phyloP scores from a whole-genome alignment of 2,329 filamentous ascomycete species.

The Botryosphaeria dothidea region DNA sequence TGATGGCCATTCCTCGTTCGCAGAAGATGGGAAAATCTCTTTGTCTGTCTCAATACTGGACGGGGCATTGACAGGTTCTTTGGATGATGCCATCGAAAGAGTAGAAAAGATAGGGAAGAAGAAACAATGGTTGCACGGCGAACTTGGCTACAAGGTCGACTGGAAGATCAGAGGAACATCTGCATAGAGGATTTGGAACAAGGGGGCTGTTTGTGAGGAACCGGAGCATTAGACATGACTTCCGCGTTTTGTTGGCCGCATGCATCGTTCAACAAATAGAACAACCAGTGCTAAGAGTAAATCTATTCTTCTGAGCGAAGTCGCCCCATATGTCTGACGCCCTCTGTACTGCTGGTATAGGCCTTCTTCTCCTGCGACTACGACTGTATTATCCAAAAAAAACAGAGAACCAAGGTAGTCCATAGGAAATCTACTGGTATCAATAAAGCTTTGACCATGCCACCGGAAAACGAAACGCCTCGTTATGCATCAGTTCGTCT shows the following conservation, averaged over 20 bases:
- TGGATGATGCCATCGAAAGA: slow-evolving; percentile 31
- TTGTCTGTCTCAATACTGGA: slow-evolving; percentile 33
- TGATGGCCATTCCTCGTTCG: slow-evolving; percentile 16
- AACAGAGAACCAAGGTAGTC: neutral
- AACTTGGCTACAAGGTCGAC: neutral
- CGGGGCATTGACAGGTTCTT: slow-evolving; percentile 30
- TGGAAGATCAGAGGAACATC: neutral
- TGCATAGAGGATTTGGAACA: neutral
- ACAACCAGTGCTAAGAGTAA: neutral
- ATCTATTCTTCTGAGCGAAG: neutral
- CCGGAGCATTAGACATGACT: neutral
- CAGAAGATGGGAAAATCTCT: slow-evolving; percentile 9
- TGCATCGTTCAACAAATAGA: neutral
- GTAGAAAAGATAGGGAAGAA: slow-evolving; percentile 42
- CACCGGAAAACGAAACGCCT: neutral
- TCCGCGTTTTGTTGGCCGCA: neutral
- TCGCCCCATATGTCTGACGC: neutral
- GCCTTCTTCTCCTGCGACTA: neutral
- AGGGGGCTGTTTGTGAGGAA: neutral
- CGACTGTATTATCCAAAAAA: neutral
- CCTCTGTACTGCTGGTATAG: neutral
- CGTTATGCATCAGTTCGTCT: slow-evolving; percentile 11
- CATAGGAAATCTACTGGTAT: slow-evolving; percentile 8
- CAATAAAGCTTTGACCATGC: neutral
- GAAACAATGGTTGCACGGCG: slow-evolving; percentile 35